These are phyloP conservation scores for Saccharomycopsis sp. DNA, from an alignment of 805 yeast species.

Conservation along the genomic window DNA sequence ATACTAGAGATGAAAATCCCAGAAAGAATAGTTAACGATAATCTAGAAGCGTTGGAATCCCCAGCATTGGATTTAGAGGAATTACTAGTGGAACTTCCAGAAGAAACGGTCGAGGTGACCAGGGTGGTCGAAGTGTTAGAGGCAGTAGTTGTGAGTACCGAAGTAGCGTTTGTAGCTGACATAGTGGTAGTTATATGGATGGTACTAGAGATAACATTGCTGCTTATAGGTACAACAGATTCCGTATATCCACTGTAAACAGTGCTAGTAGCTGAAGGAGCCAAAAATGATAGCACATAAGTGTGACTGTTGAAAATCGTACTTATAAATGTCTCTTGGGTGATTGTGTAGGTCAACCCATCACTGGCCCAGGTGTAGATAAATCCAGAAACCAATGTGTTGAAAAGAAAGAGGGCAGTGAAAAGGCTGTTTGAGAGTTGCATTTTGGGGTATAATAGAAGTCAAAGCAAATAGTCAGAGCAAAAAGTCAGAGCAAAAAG, in stretches of 20 bases:
- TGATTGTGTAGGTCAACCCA: constrained; percentile 14
- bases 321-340: constrained; percentile 13
- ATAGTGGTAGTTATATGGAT: not conserved
- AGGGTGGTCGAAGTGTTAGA: constrained; percentile 11
- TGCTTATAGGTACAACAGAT: not conserved
- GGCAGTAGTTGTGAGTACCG: not conserved
- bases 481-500: too few relatives aligned
- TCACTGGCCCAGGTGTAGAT: constrained; percentile 19
- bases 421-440: not conserved
- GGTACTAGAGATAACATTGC: constrained; percentile 8
- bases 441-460: not conserved
- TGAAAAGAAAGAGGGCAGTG: not conserved
- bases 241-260: constrained; percentile 13
- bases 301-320: constrained; percentile 17
- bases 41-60: not conserved
- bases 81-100: not conserved
- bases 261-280: constrained; percentile 17
- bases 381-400: constrained; percentile 9
- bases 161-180: not conserved
- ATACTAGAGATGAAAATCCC: not conserved
- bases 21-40: not conserved
- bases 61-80: not conserved
- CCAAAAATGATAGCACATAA: constrained; percentile 16
- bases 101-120: not conserved
- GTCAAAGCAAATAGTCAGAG: too few relatives aligned